These are phyloP conservation scores for Lachancea fermentati DNA, from an alignment of 805 yeast genomes.

Conservation along the genomic window DNA sequence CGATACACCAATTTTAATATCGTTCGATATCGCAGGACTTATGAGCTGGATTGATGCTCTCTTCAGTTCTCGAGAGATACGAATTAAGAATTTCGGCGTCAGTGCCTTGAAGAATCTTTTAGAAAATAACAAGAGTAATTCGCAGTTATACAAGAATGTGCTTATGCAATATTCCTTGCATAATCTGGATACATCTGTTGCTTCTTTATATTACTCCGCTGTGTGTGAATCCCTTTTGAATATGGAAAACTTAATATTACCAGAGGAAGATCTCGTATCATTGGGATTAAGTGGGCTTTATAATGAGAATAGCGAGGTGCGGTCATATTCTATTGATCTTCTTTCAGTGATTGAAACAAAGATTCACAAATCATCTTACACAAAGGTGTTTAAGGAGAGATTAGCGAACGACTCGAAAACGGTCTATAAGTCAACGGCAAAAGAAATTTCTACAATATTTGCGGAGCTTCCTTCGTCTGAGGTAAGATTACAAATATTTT, in stretches of 20 bases:
- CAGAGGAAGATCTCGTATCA: conserved; percentile 64
- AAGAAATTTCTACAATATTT: conserved; percentile 68
- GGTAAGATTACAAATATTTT: conserved; percentile 60
- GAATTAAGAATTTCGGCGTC: conserved; percentile 57
- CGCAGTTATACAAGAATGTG: conserved; percentile 50
- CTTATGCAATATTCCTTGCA: conserved; percentile 66
- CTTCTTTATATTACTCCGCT: conserved; percentile 65
- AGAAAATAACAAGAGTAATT: conserved; percentile 49
- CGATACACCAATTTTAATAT: conserved; percentile 40
- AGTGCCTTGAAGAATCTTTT: conserved; percentile 67
- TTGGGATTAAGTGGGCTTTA: conserved; percentile 77
- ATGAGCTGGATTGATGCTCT: conserved; percentile 79
- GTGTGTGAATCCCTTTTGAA: conserved; percentile 59
- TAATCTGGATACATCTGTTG: conserved; percentile 43
- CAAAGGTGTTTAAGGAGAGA: conserved; percentile 59
- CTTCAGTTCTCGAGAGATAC: conserved; percentile 52
- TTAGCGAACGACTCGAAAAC: conserved; percentile 71
- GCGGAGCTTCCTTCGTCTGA: conserved; percentile 55
- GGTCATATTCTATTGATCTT: conserved; percentile 69
- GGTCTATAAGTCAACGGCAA: conserved; percentile 81
- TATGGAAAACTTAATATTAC: conserved; percentile 42
- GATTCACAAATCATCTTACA: conserved; percentile 47
- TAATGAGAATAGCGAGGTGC: conserved; percentile 57
- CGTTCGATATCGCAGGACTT: conserved; percentile 65
- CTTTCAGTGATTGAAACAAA: conserved; percentile 59